phyloP scores from a whole-genome alignment of 1,284 basidiomycete species.

The Cryptococcus jaspeensis region DNA sequence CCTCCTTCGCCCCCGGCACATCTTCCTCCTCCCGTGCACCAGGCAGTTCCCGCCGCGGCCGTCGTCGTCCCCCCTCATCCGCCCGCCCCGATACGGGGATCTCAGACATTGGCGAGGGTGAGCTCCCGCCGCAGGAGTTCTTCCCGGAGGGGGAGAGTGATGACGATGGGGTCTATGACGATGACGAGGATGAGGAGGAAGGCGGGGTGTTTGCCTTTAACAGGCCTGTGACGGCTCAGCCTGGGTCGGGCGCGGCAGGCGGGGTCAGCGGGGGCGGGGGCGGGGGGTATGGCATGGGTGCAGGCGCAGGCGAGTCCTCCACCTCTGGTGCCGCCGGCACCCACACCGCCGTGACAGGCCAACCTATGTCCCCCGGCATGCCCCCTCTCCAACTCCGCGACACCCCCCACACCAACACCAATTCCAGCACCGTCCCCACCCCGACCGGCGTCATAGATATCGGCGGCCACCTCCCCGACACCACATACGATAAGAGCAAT shows the following conservation, averaged over 20 bases:
- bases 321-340: conserved; percentile 12
- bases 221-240: conserved; percentile 41
- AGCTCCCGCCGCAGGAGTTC: conserved; percentile 46
- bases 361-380: background rate
- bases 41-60: no score
- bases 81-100: conserved; percentile 38
- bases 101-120: conserved; percentile 33
- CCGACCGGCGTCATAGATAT: conserved; percentile 29
- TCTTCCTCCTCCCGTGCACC: no score
- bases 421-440: conserved; percentile 13
- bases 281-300: no score
- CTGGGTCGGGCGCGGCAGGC: conserved; percentile 19
- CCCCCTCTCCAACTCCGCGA: conserved; percentile 1
- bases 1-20: no score
- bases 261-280: conserved; percentile 18
- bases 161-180: conserved; percentile 34
- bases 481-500: conserved; percentile 26
- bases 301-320: background rate
- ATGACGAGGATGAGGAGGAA: conserved; percentile 39
- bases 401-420: background rate
- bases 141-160: conserved; percentile 40
- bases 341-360: conserved; percentile 6
- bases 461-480: conserved; percentile 31
- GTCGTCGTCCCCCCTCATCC: no score
- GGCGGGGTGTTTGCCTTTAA: conserved; percentile 48